A percentile compares a stretch with the other conserved stretches of the same genome.
Evolutionary conservation across 1,284 basidiomycete genomes (phyloP).

Genomic region (Inonotus obliquus): DNA sequence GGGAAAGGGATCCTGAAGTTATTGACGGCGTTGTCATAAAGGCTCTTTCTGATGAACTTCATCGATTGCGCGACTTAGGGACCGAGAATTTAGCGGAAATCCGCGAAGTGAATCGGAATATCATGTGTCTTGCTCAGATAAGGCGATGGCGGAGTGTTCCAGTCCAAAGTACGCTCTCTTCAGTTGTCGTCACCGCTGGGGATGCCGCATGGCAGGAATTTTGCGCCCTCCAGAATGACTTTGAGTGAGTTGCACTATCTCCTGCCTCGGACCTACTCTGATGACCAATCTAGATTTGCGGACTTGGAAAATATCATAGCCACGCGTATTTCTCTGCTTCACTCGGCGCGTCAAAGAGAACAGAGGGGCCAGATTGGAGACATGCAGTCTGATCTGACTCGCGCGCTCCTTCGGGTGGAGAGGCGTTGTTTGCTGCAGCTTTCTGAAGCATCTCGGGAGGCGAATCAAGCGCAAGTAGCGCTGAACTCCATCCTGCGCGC

Average conservation of each 20-base stretch:
- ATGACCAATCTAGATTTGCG: slow-evolving; percentile 53
- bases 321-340: slow-evolving; percentile 79
- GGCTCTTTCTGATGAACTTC: slow-evolving; percentile 57
- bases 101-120: slow-evolving; percentile 55
- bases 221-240: slow-evolving; percentile 44
- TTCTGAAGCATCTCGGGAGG: slow-evolving; percentile 69
- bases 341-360: slow-evolving; percentile 59
- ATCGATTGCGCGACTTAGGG: slow-evolving; percentile 59
- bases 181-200: slow-evolving; percentile 31
- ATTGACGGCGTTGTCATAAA: slow-evolving; percentile 46
- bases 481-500: slow-evolving; percentile 83
- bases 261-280: slow-evolving; percentile 12
- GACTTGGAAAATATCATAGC: slow-evolving; percentile 78
- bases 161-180: slow-evolving; percentile 35
- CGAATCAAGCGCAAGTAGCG: slow-evolving; percentile 74
- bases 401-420: slow-evolving; percentile 58
- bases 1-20: slow-evolving; percentile 54
- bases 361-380: slow-evolving; percentile 71
- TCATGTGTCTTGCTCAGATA: slow-evolving; percentile 79
- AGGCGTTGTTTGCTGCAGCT: slow-evolving; percentile 67
- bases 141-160: slow-evolving; percentile 45
- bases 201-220: slow-evolving; percentile 38
- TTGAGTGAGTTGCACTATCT: slow-evolving; percentile 51
- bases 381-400: slow-evolving; percentile 51
- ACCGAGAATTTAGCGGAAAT: slow-evolving; percentile 77